A percentile compares a stretch with the other conserved stretches of the same genome.
These are phyloP conservation scores for Ustilago esculenta DNA, from an alignment of 1,284 basidiomycete species.

Conservation along the genomic window DNA sequence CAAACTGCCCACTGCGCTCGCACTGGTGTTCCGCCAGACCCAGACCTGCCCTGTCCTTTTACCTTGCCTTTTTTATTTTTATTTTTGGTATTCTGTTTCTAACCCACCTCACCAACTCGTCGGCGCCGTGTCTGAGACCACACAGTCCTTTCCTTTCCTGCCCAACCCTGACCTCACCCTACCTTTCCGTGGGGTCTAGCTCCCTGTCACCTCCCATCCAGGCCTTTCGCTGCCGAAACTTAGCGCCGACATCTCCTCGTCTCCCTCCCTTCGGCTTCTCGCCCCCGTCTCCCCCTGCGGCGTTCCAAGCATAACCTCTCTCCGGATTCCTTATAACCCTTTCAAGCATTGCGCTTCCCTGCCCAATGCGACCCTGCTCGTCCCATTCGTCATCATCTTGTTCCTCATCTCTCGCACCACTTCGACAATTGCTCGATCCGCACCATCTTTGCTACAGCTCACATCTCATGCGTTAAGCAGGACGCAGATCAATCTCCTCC, in stretches of 20 bases:
- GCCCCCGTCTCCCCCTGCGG: not conserved
- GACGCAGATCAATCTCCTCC: too few species aligned
- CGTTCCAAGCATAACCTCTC: not conserved
- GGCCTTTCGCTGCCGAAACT: constrained; percentile 35
- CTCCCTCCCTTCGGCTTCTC: not conserved
- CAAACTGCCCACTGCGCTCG: too few species aligned
- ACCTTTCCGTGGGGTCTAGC: not conserved
- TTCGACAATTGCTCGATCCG: too few species aligned
- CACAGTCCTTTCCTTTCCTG: not conserved
- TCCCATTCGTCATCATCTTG: not conserved
- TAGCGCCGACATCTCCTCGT: constrained; percentile 17
- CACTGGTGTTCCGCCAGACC: too few species aligned
- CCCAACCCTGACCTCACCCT: not conserved
- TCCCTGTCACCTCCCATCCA: not conserved
- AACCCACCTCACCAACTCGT: too few species aligned
- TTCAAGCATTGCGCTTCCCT: not conserved
- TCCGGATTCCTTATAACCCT: constrained; percentile 19
- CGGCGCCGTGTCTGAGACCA: too few species aligned
- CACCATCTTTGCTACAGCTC: too few species aligned
- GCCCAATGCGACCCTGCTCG: too few species aligned
- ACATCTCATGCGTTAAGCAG: too few species aligned
- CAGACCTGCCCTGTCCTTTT: too few species aligned
- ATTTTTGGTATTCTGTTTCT: too few species aligned
- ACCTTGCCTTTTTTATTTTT: too few species aligned
- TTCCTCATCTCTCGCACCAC: not conserved